phyloP scores from a whole-genome alignment of 306 rosid genomes.

The Begonia masoniana region DNA sequence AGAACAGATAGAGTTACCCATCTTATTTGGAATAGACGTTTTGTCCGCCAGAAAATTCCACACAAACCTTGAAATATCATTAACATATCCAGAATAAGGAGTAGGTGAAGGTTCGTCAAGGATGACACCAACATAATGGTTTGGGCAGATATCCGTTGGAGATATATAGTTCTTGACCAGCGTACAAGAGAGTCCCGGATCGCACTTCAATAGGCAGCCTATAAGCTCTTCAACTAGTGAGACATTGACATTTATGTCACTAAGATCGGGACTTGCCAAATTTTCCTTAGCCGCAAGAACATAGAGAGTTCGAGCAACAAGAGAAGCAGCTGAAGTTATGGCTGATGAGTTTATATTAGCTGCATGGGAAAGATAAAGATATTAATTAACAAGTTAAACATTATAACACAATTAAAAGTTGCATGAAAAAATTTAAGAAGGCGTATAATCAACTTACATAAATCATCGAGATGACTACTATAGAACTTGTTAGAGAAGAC shows the following conservation, averaged over 20 bases:
- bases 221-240: conserved; percentile 73
- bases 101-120: conserved; percentile 60
- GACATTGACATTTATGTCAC: conserved; percentile 54
- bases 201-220: conserved; percentile 60
- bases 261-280: conserved; percentile 35
- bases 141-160: conserved; percentile 58
- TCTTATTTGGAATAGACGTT: conserved; percentile 46
- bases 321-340: conserved; percentile 79
- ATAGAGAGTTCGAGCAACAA: conserved; percentile 75
- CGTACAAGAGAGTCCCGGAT: conserved; percentile 87
- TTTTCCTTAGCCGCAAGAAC: conserved; percentile 46
- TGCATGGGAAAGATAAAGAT: conserved; percentile 19
- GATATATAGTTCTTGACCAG: conserved; percentile 69
- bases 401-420: too few relatives aligned
- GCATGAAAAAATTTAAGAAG: not conserved
- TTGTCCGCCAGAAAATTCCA: conserved; percentile 83
- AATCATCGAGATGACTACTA: conserved; percentile 79
- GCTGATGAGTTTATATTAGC: conserved; percentile 81
- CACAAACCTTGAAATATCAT: conserved; percentile 70
- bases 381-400: conserved; percentile 3
- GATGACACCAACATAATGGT: conserved; percentile 84
- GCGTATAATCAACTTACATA: conserved; percentile 31
- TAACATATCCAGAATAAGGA: conserved; percentile 44
- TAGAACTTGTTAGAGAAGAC: conserved; percentile 69
- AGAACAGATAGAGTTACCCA: conserved; percentile 39